phyloP scores from a whole-genome alignment of 179 eudicot species.

The Gypsophila paniculata region DNA sequence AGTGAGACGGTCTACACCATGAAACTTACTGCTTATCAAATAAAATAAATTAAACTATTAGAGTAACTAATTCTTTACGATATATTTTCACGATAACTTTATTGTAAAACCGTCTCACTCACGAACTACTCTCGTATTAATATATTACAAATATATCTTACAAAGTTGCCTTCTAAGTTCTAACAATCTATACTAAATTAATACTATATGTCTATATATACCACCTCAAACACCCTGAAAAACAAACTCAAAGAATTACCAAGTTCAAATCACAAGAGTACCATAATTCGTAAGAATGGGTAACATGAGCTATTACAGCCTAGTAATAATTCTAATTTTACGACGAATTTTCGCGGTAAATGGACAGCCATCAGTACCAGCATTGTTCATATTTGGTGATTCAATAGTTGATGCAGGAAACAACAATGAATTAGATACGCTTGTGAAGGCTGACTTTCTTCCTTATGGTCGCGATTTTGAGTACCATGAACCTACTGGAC shows the following conservation, averaged over 20 bases:
- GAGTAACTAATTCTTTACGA: no score
- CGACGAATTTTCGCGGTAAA: constrained; percentile 18
- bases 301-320: not conserved
- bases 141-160: no score
- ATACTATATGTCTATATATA: not conserved
- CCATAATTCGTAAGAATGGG: constrained; percentile 1
- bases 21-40: no score
- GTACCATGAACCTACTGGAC: constrained; percentile 61
- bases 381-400: constrained; percentile 83
- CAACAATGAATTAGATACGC: constrained; percentile 64
- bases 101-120: no score
- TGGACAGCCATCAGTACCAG: constrained; percentile 80
- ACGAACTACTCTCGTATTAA: no score
- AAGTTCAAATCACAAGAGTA: not conserved
- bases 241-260: not conserved
- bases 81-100: no score
- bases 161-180: no score
- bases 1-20: no score
- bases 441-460: constrained; percentile 71
- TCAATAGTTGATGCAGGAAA: constrained; percentile 82
- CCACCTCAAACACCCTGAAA: not conserved
- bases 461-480: constrained; percentile 89
- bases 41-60: no score
- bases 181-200: no score
- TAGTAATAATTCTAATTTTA: not conserved